phyloP scores from a whole-genome alignment of 352 stramenopile species.

The Phytopythium boreale region DNA sequence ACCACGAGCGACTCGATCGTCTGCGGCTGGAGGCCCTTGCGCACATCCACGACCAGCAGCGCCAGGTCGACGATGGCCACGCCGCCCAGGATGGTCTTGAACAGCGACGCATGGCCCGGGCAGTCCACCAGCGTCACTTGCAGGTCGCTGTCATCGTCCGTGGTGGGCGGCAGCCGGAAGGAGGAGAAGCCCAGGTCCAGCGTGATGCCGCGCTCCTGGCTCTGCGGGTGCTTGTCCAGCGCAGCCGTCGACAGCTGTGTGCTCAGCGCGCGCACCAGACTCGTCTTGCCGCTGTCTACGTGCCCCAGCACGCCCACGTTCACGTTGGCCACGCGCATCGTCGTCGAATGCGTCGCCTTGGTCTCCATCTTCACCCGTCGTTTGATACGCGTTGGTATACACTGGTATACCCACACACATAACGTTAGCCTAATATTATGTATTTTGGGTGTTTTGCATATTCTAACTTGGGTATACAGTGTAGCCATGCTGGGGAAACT shows the following conservation, averaged over 20 bases:
- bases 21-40: slow-evolving; percentile 98
- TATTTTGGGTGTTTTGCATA: not conserved
- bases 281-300: slow-evolving; percentile 98
- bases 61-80: slow-evolving; percentile 99
- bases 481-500: not conserved
- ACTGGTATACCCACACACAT: not conserved
- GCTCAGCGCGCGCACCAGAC: slow-evolving; percentile 94
- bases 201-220: slow-evolving; percentile 95
- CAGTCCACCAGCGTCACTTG: slow-evolving; percentile 96
- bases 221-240: slow-evolving; percentile 98
- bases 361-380: not conserved
- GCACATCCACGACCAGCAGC: slow-evolving; percentile 95
- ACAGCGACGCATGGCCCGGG: slow-evolving; percentile 97
- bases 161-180: slow-evolving; percentile 73
- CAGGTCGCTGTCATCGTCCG: slow-evolving; percentile 28
- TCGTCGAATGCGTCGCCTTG: not conserved
- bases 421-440: not conserved
- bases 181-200: slow-evolving; percentile 98
- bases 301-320: slow-evolving; percentile 99
- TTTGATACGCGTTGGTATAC: not conserved
- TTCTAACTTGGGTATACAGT: not conserved
- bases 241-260: slow-evolving; percentile 97
- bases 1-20: slow-evolving; percentile 98
- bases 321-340: slow-evolving; percentile 72
- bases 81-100: slow-evolving; percentile 98